A percentile compares a stretch with the other conserved stretches of the same genome.
Conservation (phyloP, 371 early-diverging fungal genomes). For the Apophysomyces ossiformis region DNA sequence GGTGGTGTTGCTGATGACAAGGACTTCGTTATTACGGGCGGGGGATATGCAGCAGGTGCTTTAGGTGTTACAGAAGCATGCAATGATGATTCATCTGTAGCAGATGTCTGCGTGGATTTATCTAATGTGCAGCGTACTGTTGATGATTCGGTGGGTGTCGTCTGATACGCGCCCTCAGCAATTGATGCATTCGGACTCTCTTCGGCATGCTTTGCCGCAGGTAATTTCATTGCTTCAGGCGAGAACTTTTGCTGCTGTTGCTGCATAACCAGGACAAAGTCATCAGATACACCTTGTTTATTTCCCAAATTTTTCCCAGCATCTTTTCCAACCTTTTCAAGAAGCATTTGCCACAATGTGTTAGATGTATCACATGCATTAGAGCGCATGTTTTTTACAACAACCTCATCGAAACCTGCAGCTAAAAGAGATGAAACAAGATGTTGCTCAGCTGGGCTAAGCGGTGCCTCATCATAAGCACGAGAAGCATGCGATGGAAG, state of each 20-base stretch:
- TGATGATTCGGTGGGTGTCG: constrained; percentile 9
- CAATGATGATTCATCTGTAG: neutral
- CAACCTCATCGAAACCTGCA: constrained; percentile 70
- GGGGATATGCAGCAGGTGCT: constrained; percentile 23
- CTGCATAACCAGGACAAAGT: constrained; percentile 7
- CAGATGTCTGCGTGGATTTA: constrained; percentile 14
- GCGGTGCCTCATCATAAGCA: constrained; percentile 33
- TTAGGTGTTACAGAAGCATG: neutral
- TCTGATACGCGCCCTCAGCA: neutral
- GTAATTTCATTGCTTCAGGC: neutral
- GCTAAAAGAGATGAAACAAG: constrained; percentile 56
- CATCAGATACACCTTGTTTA: constrained; percentile 1
- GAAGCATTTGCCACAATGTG: constrained; percentile 76
- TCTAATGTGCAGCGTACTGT: neutral
- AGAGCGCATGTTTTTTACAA: constrained; percentile 64
- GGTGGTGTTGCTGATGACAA: constrained; percentile 14
- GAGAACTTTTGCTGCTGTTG: constrained; percentile 14
- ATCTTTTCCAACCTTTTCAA: constrained; percentile 44
- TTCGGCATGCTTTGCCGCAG: neutral
- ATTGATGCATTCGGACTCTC: neutral
- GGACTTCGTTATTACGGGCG: constrained; percentile 8
- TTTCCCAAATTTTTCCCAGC: constrained; percentile 1
- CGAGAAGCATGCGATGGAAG: constrained; percentile 13
- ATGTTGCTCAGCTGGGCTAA: constrained; percentile 48
- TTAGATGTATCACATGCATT: constrained; percentile 70